A percentile compares a stretch with the other conserved stretches of the same genome.
phyloP scores from a whole-genome alignment of 495 filamentous ascomycete species.

The Cenococcum geophilum region DNA sequence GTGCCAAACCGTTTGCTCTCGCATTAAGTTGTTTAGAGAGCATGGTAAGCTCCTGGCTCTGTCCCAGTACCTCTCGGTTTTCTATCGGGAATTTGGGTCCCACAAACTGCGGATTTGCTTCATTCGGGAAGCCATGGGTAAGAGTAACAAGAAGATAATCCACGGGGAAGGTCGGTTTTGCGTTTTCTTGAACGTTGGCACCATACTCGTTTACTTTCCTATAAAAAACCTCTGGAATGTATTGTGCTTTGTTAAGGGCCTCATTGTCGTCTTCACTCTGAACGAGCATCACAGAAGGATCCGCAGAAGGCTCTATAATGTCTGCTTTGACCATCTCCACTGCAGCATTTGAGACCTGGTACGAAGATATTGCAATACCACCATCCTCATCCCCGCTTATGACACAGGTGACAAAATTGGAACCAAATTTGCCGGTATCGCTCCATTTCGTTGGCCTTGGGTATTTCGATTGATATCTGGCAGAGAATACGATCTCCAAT shows the following conservation, averaged over 20 bases:
- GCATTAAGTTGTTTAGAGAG: slow-evolving; percentile 58
- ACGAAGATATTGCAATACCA: slow-evolving; percentile 80
- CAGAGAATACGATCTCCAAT: slow-evolving; percentile 82
- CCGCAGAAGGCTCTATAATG: slow-evolving; percentile 90
- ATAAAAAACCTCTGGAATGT: slow-evolving; percentile 98
- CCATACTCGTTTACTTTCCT: slow-evolving; percentile 94
- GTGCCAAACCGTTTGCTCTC: slow-evolving; percentile 44
- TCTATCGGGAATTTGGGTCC: slow-evolving; percentile 73
- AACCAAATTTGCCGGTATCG: slow-evolving; percentile 87
- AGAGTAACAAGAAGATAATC: slow-evolving; percentile 94
- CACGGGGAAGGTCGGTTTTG: slow-evolving; percentile 91
- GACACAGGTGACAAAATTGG: slow-evolving; percentile 94
- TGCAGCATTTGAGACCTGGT: slow-evolving; percentile 89
- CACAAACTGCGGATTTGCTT: slow-evolving; percentile 66
- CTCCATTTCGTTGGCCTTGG: slow-evolving; percentile 96
- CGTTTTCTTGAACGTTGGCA: slow-evolving; percentile 91
- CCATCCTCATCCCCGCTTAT: slow-evolving; percentile 87
- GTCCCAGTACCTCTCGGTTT: slow-evolving; percentile 78
- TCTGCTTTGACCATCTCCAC: slow-evolving; percentile 96
- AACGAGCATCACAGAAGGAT: slow-evolving; percentile 90
- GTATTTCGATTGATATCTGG: slow-evolving; percentile 76
- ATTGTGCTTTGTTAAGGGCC: slow-evolving; percentile 59
- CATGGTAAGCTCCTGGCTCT: slow-evolving; percentile 65
- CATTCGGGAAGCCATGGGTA: slow-evolving; percentile 90
- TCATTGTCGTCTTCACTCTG: slow-evolving; percentile 86